These are phyloP conservation scores for Aspergillus hiratsukae DNA, from an alignment of 2,329 filamentous ascomycete species.

Conservation along the genomic window DNA sequence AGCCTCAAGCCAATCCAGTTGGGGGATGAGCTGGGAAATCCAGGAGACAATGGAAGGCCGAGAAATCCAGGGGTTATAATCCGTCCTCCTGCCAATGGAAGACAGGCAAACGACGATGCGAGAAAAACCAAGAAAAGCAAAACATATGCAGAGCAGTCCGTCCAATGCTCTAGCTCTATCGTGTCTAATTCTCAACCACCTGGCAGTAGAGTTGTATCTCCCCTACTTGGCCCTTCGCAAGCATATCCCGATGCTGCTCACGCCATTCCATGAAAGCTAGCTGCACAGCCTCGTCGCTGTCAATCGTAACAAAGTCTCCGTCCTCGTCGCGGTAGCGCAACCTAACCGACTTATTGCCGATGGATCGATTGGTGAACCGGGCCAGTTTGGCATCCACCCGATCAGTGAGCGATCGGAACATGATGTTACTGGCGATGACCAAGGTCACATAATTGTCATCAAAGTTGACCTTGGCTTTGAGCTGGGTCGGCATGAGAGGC, in stretches of 20 bases:
- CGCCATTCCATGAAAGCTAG: conserved; percentile 94
- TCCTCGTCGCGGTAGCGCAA: conserved; percentile 90
- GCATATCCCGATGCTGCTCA: conserved; percentile 62
- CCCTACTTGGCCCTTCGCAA: conserved; percentile 65
- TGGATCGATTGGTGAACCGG: conserved; percentile 77
- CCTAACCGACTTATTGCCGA: conserved; percentile 76
- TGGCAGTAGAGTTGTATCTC: conserved; percentile 86
- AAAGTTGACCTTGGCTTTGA: conserved; percentile 94
- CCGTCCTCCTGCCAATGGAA: not conserved
- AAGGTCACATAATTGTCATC: conserved; percentile 89
- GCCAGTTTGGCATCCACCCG: conserved; percentile 94
- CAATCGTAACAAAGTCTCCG: conserved; percentile 86
- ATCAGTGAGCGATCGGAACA: conserved; percentile 88
- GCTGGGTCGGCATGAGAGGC: conserved; percentile 61
- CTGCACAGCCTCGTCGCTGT: conserved; percentile 93
- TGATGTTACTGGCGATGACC: conserved; percentile 94
- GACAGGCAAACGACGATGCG: not conserved
- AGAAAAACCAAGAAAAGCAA: conserved; percentile 11
- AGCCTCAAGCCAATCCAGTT: conserved; percentile 29
- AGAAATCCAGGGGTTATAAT: conserved; percentile 22
- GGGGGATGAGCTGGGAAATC: conserved; percentile 20
- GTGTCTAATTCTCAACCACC: conserved; percentile 44
- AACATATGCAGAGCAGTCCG: not conserved
- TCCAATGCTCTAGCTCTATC: not conserved
- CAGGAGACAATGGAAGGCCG: conserved; percentile 20